These are phyloP conservation scores for Hyphopichia homilentoma DNA, from an alignment of 805 yeast species.

Conservation along the genomic window DNA sequence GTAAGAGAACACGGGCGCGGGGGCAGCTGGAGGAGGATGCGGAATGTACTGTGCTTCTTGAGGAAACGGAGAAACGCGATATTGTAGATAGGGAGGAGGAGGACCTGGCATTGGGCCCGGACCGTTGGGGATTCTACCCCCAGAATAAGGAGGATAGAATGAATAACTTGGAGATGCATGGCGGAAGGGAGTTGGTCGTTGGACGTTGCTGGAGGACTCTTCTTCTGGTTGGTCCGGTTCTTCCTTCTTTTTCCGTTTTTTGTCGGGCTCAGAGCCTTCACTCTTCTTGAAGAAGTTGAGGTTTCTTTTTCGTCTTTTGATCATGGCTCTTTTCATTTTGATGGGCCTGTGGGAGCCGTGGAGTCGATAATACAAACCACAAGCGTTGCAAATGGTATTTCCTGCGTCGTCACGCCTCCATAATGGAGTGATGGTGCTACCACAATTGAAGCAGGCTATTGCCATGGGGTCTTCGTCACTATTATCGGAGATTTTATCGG, in stretches of 20 bases:
- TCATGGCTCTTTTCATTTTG: slow-evolving; percentile 66
- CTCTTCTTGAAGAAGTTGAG: slow-evolving; percentile 8
- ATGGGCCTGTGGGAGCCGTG: slow-evolving; percentile 79
- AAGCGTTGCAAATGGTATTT: slow-evolving; percentile 83
- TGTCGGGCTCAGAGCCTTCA: slow-evolving; percentile 1
- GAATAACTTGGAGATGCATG: too few species aligned
- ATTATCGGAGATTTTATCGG: slow-evolving; percentile 4
- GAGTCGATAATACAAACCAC: slow-evolving; percentile 72
- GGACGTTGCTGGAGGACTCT: neutral
- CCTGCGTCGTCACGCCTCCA: slow-evolving; percentile 85
- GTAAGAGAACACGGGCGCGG: too few species aligned
- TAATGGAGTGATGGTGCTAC: slow-evolving; percentile 79
- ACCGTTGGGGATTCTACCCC: slow-evolving; percentile 38
- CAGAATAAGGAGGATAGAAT: slow-evolving; percentile 31
- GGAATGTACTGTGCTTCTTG: too few species aligned
- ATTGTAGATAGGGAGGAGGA: slow-evolving; percentile 21
- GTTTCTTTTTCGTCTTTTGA: slow-evolving; percentile 67
- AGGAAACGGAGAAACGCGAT: slow-evolving; percentile 6
- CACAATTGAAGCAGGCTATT: slow-evolving; percentile 80
- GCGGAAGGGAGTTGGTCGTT: slow-evolving; percentile 3
- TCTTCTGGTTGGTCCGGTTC: neutral
- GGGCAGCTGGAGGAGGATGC: too few species aligned
- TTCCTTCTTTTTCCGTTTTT: slow-evolving; percentile 1
- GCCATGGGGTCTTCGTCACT: slow-evolving; percentile 45
- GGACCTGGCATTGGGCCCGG: slow-evolving; percentile 44